Conservation (phyloP, 305 asterid species). For the Solanum hybrid region DNA sequence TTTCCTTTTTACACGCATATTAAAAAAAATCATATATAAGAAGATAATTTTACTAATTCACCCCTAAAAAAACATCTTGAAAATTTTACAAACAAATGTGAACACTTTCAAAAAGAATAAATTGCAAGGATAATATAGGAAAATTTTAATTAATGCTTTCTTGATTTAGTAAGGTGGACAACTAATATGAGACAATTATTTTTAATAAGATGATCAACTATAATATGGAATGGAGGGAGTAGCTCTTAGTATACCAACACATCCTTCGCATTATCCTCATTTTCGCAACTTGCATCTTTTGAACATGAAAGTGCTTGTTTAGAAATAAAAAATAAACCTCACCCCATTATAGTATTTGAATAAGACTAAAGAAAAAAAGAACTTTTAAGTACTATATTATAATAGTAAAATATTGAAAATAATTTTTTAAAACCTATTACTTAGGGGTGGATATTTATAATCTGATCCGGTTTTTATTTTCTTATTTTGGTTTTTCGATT, state of each 20-base stretch:
- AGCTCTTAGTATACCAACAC: neutral
- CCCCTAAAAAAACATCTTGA: no score
- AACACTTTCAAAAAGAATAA: no score
- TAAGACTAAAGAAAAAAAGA: neutral
- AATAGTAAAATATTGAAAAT: neutral
- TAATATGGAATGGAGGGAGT: fast-evolving
- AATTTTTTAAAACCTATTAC: neutral
- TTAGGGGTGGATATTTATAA: neutral
- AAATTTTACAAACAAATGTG: no score
- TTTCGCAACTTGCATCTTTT: neutral
- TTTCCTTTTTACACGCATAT: no score
- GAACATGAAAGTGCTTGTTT: neutral
- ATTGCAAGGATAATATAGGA: no score
- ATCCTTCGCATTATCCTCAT: neutral
- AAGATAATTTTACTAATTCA: no score
- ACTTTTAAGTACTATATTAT: neutral
- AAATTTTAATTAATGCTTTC: no score
- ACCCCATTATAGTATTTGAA: neutral
- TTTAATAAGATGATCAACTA: neutral
- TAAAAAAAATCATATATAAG: no score
- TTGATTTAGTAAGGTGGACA: no score
- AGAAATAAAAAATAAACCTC: neutral
- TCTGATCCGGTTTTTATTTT: no score
- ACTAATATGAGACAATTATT: no score
- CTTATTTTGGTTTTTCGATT: neutral